Percentiles rank a stretch among this genome's conserved stretches.
phyloP scores from a whole-genome alignment of 495 filamentous ascomycete species.

The Podospora pseudocomata region DNA sequence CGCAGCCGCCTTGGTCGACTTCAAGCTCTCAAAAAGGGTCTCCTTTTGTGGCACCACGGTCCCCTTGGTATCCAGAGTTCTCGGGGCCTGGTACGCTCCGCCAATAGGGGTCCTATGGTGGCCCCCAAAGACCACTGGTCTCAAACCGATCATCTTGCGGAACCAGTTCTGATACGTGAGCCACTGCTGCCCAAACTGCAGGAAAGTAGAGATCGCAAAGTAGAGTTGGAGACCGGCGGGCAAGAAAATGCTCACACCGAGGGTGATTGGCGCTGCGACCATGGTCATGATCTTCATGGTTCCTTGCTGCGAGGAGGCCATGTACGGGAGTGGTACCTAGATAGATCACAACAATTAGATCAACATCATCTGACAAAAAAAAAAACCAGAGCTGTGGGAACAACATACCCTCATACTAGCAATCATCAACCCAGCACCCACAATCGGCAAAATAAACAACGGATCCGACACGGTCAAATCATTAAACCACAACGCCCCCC shows the following conservation, averaged over 20 bases:
- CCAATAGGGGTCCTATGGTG: not conserved
- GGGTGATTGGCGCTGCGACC: constrained; percentile 58
- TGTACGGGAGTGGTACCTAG: constrained; percentile 36
- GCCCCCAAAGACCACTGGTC: constrained; percentile 35
- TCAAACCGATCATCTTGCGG: constrained; percentile 49
- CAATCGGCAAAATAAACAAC: constrained; percentile 63
- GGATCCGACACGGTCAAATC: constrained; percentile 81
- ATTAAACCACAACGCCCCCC: constrained; percentile 69
- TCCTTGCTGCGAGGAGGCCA: constrained; percentile 33
- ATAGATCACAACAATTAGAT: constrained; percentile 7
- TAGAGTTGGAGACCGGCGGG: constrained; percentile 70
- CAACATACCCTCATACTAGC: constrained; percentile 56
- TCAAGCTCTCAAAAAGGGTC: constrained; percentile 22
- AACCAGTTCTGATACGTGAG: constrained; percentile 49
- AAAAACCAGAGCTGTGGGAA: not conserved
- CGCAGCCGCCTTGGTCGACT: constrained; percentile 25
- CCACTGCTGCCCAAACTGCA: constrained; percentile 57
- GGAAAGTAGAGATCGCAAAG: constrained; percentile 57
- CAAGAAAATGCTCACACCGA: constrained; percentile 59
- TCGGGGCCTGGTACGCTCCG: constrained; percentile 30
- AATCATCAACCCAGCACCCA: constrained; percentile 48
- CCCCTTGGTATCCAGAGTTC: constrained; percentile 13
- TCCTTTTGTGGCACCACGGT: constrained; percentile 10
- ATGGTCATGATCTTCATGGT: constrained; percentile 52
- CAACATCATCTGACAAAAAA: not conserved